phyloP scores from a whole-genome alignment of 2,329 filamentous ascomycete species.

The Neonectria sp. region DNA sequence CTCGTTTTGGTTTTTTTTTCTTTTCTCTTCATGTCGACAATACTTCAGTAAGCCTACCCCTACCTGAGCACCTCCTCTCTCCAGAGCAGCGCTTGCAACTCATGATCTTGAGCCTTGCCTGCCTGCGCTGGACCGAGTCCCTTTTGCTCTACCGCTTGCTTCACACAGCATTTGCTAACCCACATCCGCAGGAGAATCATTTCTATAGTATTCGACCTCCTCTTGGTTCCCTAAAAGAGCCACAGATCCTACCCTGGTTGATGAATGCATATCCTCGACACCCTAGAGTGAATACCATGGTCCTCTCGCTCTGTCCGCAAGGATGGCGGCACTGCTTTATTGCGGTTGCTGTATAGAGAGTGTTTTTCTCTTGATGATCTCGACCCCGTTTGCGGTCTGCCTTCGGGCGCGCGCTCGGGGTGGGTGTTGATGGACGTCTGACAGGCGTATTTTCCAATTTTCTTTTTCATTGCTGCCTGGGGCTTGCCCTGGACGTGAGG shows the following conservation, averaged over 20 bases:
- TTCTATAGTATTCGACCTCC: constrained; percentile 97
- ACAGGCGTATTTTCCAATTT: constrained; percentile 73
- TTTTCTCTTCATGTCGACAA: constrained; percentile 74
- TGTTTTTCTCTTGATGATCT: constrained; percentile 85
- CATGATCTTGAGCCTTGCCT: neutral
- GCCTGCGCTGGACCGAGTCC: neutral
- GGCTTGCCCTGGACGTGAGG: constrained; percentile 65
- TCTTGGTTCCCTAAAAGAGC: constrained; percentile 95
- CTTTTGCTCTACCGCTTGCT: constrained; percentile 36
- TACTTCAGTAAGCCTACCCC: constrained; percentile 67
- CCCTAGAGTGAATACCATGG: constrained; percentile 55
- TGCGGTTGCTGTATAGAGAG: constrained; percentile 79
- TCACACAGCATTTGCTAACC: constrained; percentile 8
- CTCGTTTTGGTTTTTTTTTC: constrained; percentile 56
- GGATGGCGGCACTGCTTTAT: constrained; percentile 66
- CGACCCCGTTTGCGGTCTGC: constrained; percentile 80
- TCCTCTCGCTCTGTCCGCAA: constrained; percentile 56
- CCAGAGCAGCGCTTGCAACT: constrained; percentile 11
- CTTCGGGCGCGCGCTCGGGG: constrained; percentile 83
- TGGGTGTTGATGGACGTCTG: constrained; percentile 92
- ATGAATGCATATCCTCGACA: constrained; percentile 79
- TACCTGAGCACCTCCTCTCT: constrained; percentile 42
- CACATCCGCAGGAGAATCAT: constrained; percentile 79
- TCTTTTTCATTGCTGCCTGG: constrained; percentile 69
- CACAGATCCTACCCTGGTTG: constrained; percentile 81